These are phyloP conservation scores for Neonectria faginata DNA, from an alignment of 2,329 filamentous ascomycete species.

Conservation along the genomic window DNA sequence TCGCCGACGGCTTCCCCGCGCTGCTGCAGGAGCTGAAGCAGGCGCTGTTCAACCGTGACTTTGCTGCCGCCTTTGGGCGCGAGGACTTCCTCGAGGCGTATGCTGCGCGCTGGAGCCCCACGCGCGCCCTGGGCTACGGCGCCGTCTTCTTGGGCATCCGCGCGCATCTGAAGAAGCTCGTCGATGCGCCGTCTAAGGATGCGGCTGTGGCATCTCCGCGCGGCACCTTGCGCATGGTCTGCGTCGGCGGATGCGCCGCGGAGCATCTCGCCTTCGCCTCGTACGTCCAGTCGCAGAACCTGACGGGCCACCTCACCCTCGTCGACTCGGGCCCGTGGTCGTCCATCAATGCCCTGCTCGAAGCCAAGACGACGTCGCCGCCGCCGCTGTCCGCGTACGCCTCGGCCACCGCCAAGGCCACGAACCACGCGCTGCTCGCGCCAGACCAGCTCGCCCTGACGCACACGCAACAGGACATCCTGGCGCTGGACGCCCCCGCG, in stretches of 20 bases:
- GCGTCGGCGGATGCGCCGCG: constrained; percentile 69
- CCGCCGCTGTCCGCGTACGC: constrained; percentile 65
- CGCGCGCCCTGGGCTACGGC: constrained; percentile 85
- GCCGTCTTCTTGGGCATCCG: constrained; percentile 59
- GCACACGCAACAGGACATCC: constrained; percentile 63
- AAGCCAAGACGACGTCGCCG: constrained; percentile 64
- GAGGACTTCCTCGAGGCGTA: constrained; percentile 82
- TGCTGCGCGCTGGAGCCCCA: constrained; percentile 90
- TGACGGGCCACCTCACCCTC: constrained; percentile 65
- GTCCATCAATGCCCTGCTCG: constrained; percentile 69
- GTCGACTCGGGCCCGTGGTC: constrained; percentile 88
- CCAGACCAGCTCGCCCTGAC: constrained; percentile 52
- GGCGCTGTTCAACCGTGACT: constrained; percentile 88
- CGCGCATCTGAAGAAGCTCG: constrained; percentile 49
- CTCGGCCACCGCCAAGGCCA: constrained; percentile 57
- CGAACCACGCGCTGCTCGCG: constrained; percentile 59
- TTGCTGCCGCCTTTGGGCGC: constrained; percentile 80
- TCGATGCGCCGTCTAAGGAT: constrained; percentile 7
- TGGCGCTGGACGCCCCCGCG: constrained; percentile 53
- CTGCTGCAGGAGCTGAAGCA: constrained; percentile 85
- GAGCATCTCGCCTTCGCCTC: constrained; percentile 69
- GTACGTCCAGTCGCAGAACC: constrained; percentile 50
- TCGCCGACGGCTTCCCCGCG: constrained; percentile 59
- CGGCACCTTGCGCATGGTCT: constrained; percentile 55
- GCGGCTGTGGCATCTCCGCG: constrained; percentile 1